Evolutionary conservation across 495 filamentous ascomycete genomes (phyloP), one percentile per base, ranked within the genome.

Genomic region (Articulospora tetracladia): DNA sequence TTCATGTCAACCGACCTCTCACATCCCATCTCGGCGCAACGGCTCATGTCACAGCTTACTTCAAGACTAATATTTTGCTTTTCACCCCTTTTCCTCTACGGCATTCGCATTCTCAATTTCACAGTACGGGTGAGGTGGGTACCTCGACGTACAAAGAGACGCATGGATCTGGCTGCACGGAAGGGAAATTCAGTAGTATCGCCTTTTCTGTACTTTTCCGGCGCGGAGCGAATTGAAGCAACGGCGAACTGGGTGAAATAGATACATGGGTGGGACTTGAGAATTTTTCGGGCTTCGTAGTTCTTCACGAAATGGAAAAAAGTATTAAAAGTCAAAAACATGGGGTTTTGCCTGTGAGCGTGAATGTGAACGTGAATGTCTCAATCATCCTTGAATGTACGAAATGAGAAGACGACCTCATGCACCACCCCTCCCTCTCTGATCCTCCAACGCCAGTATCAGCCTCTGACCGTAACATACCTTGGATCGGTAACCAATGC

Each of bases 11-110:
- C 10, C 39, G 8, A 44, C 8, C 39, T 44, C 39, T 44, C 39
- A 44, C 39, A 44, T 44, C 39, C 39, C 15, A 44, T 17, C 39
- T 15, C 26, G 65, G 65, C 61, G 55, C 34, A 53, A 44, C 39
- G 48, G 56, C 32, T 65, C 30, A 52, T 65, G 66, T 64, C 59
- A 56, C 52, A 57, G 57, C 32, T 60, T 46, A 57, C 53, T 63
- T 58, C 59, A 63, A 68, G 66, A 65, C 52, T 68, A 68, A 68
- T 68, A 68, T 57, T 60, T 61, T 58, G 64, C 49, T 58, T 62
- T 59, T 44, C 39, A 7, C 50, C 57, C 36, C 25, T 30, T 50
- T 60, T 65, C 50, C 26, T 59, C 59, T 34, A 57, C 54, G 53
- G 64, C 61, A 61, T 69, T 36, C 58, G 63, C 55, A 66, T 64